Evolutionary conservation across 2,329 filamentous ascomycete genomes (phyloP), one percentile per base, ranked within the genome.

Genomic region (Spiromastix sp.): DNA sequence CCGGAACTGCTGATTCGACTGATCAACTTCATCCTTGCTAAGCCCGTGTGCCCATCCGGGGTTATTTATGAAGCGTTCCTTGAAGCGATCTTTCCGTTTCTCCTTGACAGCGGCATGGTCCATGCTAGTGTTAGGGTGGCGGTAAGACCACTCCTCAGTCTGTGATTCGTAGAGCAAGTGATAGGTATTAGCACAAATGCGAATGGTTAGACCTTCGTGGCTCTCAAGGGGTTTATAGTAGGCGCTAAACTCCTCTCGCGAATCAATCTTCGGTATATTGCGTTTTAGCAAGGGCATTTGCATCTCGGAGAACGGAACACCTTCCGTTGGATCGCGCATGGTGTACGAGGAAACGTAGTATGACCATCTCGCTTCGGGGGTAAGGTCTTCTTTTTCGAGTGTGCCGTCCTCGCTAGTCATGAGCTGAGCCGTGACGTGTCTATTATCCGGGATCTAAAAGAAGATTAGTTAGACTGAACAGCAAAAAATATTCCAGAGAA

Each of bases 261-360:
- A 74, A 24, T 71, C 68, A 39, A 82, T 73, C 39, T 70, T 62
- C 0, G 79, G 78, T 24, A 85, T 64, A 55, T 83, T 87, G 39
- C 82, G 79, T 33, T 75, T 72, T 11, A 89, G 67, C 39, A 86
- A 75, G 4, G 77, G 71, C 60, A 77, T 81, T 42, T 72, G 74
- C 49, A 85, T 69, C 31, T 72, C 74, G 4, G 71, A 70, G 32
- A 78, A 68, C 5, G 71, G 65, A 2, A 91, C 71, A 10, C 83
- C 83, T 59, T 91, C 84, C 0, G 91, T 98, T 2, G 85, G 83
- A 51, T 94, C 85, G 16, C 87, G 74, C 43, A 85, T 84, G 46
- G 85, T 83, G 59, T 83, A 96, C 0, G 87, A 86, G 12, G 89
- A 87, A 38, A 94, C 85, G 56, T 98, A 98, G 63, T 93, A 93